phyloP scores from a whole-genome alignment of 2,329 filamentous ascomycete species.

The Fusarium redolens region DNA sequence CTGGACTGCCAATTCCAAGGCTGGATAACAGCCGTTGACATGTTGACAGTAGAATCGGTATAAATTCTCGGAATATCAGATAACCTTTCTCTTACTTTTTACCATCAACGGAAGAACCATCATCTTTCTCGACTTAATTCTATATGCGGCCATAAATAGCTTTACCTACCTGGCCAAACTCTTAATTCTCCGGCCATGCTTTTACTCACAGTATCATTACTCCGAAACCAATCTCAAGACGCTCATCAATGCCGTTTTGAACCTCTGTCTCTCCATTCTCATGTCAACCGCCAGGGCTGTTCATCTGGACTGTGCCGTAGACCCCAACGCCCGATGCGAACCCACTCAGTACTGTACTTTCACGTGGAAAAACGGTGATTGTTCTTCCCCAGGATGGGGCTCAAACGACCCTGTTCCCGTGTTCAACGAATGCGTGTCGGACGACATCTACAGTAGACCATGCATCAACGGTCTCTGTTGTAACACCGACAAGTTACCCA shows the following conservation, averaged over 20 bases:
- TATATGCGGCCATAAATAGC: background rate
- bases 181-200: accelerated
- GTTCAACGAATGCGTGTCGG: accelerated
- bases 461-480: background rate
- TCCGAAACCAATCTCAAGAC: accelerated
- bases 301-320: background rate
- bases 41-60: too few species aligned
- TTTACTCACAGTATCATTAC: accelerated
- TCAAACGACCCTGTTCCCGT: background rate
- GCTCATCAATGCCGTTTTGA: accelerated
- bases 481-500: accelerated
- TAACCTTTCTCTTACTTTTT: too few species aligned
- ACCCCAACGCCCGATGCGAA: background rate
- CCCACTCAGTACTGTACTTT: background rate
- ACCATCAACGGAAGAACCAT: too few species aligned
- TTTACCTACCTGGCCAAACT: accelerated
- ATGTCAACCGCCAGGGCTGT: too few species aligned
- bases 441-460: accelerated
- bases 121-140: background rate
- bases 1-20: too few species aligned
- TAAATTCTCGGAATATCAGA: too few species aligned
- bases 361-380: background rate
- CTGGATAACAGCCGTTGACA: too few species aligned
- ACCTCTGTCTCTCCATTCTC: background rate
- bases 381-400: background rate